Base-by-base conservation (phyloP, 2,329 filamentous ascomycete genomes). In the Fusarium solani-melongenae region DNA sequence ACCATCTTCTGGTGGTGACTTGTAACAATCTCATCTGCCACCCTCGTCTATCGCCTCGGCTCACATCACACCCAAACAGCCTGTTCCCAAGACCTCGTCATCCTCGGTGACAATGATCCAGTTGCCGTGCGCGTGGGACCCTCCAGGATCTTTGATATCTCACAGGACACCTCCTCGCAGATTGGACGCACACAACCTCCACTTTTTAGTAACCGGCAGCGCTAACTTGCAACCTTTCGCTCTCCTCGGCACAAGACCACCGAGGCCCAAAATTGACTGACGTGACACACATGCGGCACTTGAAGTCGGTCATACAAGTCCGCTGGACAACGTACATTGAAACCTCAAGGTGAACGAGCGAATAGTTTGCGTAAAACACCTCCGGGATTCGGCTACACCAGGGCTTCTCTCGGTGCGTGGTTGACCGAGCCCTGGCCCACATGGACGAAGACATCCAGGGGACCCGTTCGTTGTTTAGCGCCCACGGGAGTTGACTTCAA, bases 241-340 rank as follows among this genome's bases (percentile, higher is more conserved):
- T 33, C 44, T 41, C 20, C 20, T 49, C 75, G 75, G 75, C 73
- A 77, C 66, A 77, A 77, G 64, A 77, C 73, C 66, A 76, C 75
- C 75, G 75, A 72, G 59, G 58, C 46, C 46, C 4, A 12, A 24
- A 41, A 41, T 22, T 41, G 62, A 33, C 36, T 58, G 56, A 58
- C 53, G 53, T 57, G 53, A 31, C 38, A 46, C 41, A 44, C 24
- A 51, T 46, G 44, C 59, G 33, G 41, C 22, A 51, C 15, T 46
- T 22, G n/a, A 38, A 17, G 15, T 20, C 71, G 71, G 71, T 62
- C 39, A 70, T 74, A 34, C 51, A 74, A 72, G 64, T 74, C 71
- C 71, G 71, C 20, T 49, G 63, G 67, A 51, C 31, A 65, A 64
- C 29, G 44, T 27, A 17, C 2, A 17, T 29, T 27, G 24, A 29